A percentile compares a stretch with the other conserved stretches of the same genome.
Conservation (phyloP, 2,329 filamentous ascomycete genomes). For the Myriosclerotinia scirpicola region DNA sequence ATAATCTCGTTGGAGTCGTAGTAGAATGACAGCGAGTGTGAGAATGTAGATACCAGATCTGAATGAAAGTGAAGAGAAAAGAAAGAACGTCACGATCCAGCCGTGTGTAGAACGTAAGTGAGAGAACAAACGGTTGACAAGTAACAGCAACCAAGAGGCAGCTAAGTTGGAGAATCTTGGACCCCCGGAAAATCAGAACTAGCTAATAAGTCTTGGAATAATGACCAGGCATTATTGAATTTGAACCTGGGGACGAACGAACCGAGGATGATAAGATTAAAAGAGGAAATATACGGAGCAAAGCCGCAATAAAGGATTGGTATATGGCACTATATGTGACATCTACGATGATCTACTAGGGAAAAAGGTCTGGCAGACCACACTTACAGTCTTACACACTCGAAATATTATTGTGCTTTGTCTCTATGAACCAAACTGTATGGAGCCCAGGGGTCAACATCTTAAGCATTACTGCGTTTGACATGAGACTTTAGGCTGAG, state of each 20-base stretch:
- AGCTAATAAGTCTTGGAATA: conserved; percentile 19
- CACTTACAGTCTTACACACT: conserved; percentile 12
- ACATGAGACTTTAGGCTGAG: conserved; percentile 16
- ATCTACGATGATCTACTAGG: neutral
- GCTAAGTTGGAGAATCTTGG: conserved; percentile 29
- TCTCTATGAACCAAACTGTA: conserved; percentile 1
- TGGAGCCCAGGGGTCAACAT: conserved; percentile 8
- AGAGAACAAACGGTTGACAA: conserved; percentile 26
- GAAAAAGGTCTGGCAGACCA: neutral
- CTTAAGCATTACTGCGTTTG: conserved; percentile 21
- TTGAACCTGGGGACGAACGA: conserved; percentile 16
- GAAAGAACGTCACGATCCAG: conserved; percentile 40
- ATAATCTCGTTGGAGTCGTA: conserved; percentile 17
- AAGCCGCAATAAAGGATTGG: conserved; percentile 5
- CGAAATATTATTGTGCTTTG: conserved; percentile 2
- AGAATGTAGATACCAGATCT: conserved; percentile 20
- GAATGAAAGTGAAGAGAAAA: conserved; percentile 25
- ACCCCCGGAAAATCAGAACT: conserved; percentile 20
- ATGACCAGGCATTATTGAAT: conserved; percentile 12
- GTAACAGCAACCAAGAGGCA: conserved; percentile 29
- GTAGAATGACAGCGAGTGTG: conserved; percentile 17
- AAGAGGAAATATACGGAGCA: neutral
- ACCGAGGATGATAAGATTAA: neutral
- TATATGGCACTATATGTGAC: conserved; percentile 15
- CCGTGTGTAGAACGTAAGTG: conserved; percentile 36